phyloP scores from a whole-genome alignment of 2,329 filamentous ascomycete genomes.

The Sporothrix curviconia region DNA sequence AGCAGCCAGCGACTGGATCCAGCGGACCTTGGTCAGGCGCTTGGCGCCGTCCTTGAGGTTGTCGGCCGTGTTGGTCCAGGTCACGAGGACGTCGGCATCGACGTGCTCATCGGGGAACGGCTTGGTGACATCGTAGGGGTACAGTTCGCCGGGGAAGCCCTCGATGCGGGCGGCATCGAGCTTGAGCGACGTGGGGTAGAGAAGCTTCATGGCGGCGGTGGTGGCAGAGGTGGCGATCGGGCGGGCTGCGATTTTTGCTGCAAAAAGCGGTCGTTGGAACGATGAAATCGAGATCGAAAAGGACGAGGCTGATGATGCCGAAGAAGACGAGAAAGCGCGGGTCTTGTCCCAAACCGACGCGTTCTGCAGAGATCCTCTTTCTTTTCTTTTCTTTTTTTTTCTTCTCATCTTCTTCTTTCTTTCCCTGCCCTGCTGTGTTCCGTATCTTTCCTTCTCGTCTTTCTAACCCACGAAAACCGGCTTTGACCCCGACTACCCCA shows the following conservation, averaged over 20 bases:
- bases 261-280: too few relatives aligned
- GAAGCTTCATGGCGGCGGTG: constrained; percentile 21
- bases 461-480: not conserved
- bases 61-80: constrained; percentile 37
- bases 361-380: not conserved
- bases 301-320: not conserved
- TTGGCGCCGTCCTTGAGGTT: constrained; percentile 39
- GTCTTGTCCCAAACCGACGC: not conserved
- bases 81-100: constrained; percentile 41
- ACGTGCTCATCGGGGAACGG: constrained; percentile 37
- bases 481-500: not conserved
- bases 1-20: constrained; percentile 45
- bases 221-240: not conserved
- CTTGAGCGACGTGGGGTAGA: constrained; percentile 24
- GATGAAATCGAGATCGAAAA: not conserved
- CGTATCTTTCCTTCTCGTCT: not conserved
- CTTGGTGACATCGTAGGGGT: constrained; percentile 33
- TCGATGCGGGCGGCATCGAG: constrained; percentile 20
- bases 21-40: constrained; percentile 37
- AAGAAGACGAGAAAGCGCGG: not conserved
- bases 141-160: constrained; percentile 22
- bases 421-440: too few relatives aligned
- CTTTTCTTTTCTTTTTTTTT: not conserved
- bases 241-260: too few relatives aligned
- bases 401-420: not conserved